phyloP scores from a whole-genome alignment of 192 early-diverging fungal genomes.

The Coemansia sp. region DNA sequence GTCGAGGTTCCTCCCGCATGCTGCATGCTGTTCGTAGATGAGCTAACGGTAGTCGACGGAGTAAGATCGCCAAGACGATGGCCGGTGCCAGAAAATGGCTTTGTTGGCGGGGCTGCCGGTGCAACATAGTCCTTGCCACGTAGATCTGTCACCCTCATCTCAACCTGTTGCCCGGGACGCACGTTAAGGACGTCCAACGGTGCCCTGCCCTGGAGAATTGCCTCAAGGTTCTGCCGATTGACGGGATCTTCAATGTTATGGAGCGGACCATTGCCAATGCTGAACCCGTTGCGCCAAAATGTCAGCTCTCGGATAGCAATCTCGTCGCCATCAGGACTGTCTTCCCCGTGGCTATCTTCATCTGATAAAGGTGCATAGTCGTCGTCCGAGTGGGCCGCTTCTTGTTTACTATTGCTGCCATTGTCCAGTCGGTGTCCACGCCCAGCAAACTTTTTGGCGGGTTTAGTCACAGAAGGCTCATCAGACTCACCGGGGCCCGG shows the following conservation, averaged over 20 bases:
- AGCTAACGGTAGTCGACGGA: constrained; percentile 16
- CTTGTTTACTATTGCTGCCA: constrained; percentile 4
- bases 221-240: constrained; percentile 80
- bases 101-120: constrained; percentile 64
- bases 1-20: constrained; percentile 1
- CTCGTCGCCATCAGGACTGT: constrained; percentile 6
- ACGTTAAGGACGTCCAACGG: constrained; percentile 87
- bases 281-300: constrained; percentile 97
- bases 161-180: constrained; percentile 84
- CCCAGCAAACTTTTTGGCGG: constrained; percentile 23
- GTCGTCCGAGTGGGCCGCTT: background rate
- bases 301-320: constrained; percentile 69
- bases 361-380: constrained; percentile 3
- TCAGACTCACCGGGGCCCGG: constrained; percentile 7
- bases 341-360: background rate
- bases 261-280: constrained; percentile 90
- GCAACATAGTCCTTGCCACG: constrained; percentile 86
- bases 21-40: constrained; percentile 18
- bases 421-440: constrained; percentile 33
- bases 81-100: constrained; percentile 78
- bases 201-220: constrained; percentile 88
- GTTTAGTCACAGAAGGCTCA: background rate
- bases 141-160: constrained; percentile 78
- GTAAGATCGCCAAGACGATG: constrained; percentile 72
- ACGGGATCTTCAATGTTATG: constrained; percentile 82